These are phyloP conservation scores for Trichoderma pleuroti DNA, from an alignment of 2,329 filamentous ascomycete genomes.

Conservation along the genomic window DNA sequence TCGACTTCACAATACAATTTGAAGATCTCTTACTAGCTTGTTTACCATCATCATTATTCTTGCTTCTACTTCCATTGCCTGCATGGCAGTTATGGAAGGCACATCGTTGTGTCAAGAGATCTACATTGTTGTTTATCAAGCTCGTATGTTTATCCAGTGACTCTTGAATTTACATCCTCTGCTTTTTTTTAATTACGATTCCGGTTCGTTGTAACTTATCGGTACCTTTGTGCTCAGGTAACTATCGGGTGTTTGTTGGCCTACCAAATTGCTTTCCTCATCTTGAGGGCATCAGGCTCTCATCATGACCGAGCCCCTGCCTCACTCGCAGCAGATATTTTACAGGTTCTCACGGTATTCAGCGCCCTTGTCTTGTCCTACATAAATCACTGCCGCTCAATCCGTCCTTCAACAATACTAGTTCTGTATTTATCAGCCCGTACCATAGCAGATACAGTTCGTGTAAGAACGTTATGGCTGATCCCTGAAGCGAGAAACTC, in stretches of 20 bases:
- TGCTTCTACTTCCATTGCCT: background rate
- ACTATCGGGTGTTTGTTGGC: background rate
- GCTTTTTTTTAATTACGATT: background rate
- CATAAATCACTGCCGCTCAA: background rate
- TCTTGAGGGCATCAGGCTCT: background rate
- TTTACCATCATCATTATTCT: background rate
- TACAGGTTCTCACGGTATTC: background rate
- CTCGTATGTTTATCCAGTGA: background rate
- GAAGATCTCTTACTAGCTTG: background rate
- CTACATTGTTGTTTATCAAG: background rate
- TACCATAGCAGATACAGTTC: background rate
- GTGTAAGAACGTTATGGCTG: background rate
- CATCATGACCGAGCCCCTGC: background rate
- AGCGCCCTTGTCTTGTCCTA: background rate
- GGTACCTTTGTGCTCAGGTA: background rate
- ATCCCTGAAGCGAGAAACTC: background rate
- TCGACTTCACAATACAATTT: background rate
- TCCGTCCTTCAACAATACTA: background rate
- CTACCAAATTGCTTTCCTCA: background rate
- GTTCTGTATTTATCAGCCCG: background rate
- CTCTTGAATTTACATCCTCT: background rate
- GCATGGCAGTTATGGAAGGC: background rate
- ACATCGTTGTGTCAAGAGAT: background rate
- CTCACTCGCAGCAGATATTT: background rate
- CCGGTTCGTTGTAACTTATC: background rate